Evolutionary conservation across 345 rosid species (phyloP), one percentile per base, ranked within the genome.

Genomic region (Adansonia digitata): DNA sequence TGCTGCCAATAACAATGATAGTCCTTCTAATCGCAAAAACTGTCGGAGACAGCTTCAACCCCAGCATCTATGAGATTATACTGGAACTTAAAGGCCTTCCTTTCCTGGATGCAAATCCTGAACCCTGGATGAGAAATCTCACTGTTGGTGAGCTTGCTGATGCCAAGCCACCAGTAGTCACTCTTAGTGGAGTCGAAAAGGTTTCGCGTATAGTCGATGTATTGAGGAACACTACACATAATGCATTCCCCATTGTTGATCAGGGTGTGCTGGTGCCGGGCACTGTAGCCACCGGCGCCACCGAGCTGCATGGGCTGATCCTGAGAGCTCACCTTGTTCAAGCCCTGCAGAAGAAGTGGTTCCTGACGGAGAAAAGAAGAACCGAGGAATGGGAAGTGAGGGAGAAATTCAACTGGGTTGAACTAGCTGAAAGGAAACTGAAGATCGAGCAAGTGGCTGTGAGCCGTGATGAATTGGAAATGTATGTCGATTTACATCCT

Each of bases 81-180:
- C 77, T 94, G 75, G 83, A 89, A 37, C 86, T 94, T 12, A 94
- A 94, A 80, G 98, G 97, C 24, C 71, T 94, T 20, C 98, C 98
- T 45, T 94, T 91, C 86, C 74, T 94, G 79, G 97, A 92, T n/a
- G 97, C 97, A 56, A 85, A 91, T 79, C 92, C 97, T 7, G 97
- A 94, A 85, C 91, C 97, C 3, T 94, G 94, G 94, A 94, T 94
- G 98, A 91, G 98, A 76, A 91, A 88, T 79, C 75, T 94, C 71
- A 86, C 90, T 0, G 98, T 91, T 61, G 91, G 91, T 2, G 97
- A 92, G 84, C 94, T 94, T 67, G 91, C 84, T 35, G 89, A 88
- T 75, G 97, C 86, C 64, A 94, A 94, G 81, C 82, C 94, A 6
- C 88, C 91, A 5, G 83, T 88, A 29, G 86, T 94, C 62, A 85